Evolutionary conservation across 352 stramenopile species (phyloP), one percentile per base, ranked within the genome.

Genomic region (Discostella stelligera): DNA sequence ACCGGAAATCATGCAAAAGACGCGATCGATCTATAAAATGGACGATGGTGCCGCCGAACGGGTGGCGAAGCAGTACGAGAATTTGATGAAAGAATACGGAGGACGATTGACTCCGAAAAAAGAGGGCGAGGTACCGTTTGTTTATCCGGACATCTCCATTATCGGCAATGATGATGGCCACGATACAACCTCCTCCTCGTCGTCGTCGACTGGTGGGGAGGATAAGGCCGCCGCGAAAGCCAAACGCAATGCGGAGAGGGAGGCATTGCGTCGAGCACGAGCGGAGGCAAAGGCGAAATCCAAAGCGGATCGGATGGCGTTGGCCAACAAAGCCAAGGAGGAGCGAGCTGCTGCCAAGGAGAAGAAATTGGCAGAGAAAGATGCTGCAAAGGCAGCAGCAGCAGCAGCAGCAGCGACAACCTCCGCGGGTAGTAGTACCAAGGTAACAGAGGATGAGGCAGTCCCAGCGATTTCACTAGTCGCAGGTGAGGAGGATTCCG

Each of bases 21-120:
- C 77, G 9, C 58, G 55, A 7, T 54, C 66, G 11, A 86, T 92
- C 37, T 72, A 90, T 49, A 82, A 85, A 48, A 81, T 92, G 77
- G 69, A 84, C 10, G 44, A 85, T 25, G 74, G 67, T 10, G 49
- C 84, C 10, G 82, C 82, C 13, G 64, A 54, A n/a, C 74, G 68
- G 27, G 59, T 92, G 13, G 83, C 79, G 20, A 52, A 64, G 18
- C 69, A 85, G 49, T 90, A 88, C 63, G 55, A 80, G 37, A 18
- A 10, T 7, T 59, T 80, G 52, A 74, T 79, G 64, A 58, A 73
- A n/a, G 39, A 72, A 30, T 55, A 79, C 53, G 64, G 64, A 23
- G 65, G 64, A 30, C 50, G 66, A 52, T 32, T 76, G 18, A 70
- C 48, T 18, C 58, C 61, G 16, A 9, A 8, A 21, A 62, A 72